phyloP scores from a whole-genome alignment of 2,329 filamentous ascomycete species.

The Cercospora citrullina region DNA sequence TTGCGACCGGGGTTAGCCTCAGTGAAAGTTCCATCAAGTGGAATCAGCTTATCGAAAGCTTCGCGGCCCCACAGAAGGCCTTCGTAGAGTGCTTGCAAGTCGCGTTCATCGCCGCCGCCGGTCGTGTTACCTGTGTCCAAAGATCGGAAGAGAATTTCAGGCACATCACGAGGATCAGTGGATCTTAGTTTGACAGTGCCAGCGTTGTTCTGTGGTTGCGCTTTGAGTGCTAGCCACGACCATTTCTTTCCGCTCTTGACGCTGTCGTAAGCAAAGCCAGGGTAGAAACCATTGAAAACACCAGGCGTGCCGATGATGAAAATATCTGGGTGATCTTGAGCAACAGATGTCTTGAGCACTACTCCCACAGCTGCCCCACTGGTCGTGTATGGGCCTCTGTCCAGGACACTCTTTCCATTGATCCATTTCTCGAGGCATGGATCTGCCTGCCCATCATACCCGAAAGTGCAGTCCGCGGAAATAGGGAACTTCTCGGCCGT shows the following conservation, averaged over 20 bases:
- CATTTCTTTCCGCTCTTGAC: slow-evolving; percentile 48
- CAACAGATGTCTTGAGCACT: slow-evolving; percentile 41
- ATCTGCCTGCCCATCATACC: slow-evolving; percentile 33
- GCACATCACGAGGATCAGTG: slow-evolving; percentile 63
- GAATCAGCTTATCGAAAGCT: slow-evolving; percentile 39
- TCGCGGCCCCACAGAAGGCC: slow-evolving; percentile 54
- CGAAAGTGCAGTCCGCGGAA: slow-evolving; percentile 45
- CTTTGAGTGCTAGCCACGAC: slow-evolving; percentile 59
- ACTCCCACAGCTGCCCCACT: slow-evolving; percentile 57
- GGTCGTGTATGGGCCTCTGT: slow-evolving; percentile 49
- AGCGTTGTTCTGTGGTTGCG: slow-evolving; percentile 61
- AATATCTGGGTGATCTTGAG: slow-evolving; percentile 50
- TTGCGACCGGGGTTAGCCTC: slow-evolving; percentile 47
- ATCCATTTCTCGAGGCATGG: slow-evolving; percentile 50
- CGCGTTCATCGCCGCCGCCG: slow-evolving; percentile 39
- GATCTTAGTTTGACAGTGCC: slow-evolving; percentile 64
- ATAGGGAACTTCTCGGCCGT: slow-evolving; percentile 42
- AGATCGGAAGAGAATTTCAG: slow-evolving; percentile 63
- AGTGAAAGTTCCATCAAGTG: slow-evolving; percentile 46
- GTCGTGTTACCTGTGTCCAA: slow-evolving; percentile 51
- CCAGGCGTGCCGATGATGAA: slow-evolving; percentile 58
- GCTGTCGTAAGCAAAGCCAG: slow-evolving; percentile 52
- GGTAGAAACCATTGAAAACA: slow-evolving; percentile 58
- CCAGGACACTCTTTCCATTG: slow-evolving; percentile 37
- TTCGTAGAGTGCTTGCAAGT: slow-evolving; percentile 57